Percentiles rank a stretch among this genome's conserved stretches.
These are phyloP conservation scores for Yarrowia yakushimensis DNA, from an alignment of 805 yeast species.

Conservation along the genomic window DNA sequence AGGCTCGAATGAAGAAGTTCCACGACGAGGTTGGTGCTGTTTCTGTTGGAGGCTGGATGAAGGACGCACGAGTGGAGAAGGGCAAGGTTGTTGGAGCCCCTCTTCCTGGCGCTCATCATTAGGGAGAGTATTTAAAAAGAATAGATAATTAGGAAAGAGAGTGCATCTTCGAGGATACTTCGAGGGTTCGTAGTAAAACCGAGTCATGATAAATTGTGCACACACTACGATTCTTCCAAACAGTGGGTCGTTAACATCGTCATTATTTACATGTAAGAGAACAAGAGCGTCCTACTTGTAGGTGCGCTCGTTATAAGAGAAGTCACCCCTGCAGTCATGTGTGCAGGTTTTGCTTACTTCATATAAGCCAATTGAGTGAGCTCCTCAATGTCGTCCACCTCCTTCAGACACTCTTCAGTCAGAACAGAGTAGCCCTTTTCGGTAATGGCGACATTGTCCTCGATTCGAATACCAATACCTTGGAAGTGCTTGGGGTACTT, in stretches of 20 bases:
- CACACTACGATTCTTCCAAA: no score
- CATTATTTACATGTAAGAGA: conserved; percentile 2
- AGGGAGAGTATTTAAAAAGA: conserved; percentile 11
- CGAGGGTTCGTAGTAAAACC: no score
- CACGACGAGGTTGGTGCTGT: conserved; percentile 49
- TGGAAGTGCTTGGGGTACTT: conserved; percentile 74
- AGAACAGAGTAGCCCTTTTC: conserved; percentile 53
- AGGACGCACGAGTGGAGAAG: conserved; percentile 52
- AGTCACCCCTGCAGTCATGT: no score
- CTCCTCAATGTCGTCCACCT: conserved; percentile 70
- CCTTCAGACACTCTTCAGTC: conserved; percentile 83
- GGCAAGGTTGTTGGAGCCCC: conserved; percentile 57
- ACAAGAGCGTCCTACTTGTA: no score
- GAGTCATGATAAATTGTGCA: no score
- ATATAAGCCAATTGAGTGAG: conserved; percentile 9
- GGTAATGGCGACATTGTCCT: conserved; percentile 89
- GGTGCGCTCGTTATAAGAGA: no score
- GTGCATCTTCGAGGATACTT: no score
- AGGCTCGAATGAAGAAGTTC: conserved; percentile 67
- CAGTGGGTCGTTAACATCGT: background rate
- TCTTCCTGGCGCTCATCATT: conserved; percentile 32
- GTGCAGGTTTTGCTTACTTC: background rate
- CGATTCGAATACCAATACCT: conserved; percentile 90
- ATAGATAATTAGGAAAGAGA: background rate
- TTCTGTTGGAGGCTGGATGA: conserved; percentile 75